These are phyloP conservation scores for Trichoderma erinaceum DNA, from an alignment of 495 filamentous ascomycete species.

Conservation along the genomic window DNA sequence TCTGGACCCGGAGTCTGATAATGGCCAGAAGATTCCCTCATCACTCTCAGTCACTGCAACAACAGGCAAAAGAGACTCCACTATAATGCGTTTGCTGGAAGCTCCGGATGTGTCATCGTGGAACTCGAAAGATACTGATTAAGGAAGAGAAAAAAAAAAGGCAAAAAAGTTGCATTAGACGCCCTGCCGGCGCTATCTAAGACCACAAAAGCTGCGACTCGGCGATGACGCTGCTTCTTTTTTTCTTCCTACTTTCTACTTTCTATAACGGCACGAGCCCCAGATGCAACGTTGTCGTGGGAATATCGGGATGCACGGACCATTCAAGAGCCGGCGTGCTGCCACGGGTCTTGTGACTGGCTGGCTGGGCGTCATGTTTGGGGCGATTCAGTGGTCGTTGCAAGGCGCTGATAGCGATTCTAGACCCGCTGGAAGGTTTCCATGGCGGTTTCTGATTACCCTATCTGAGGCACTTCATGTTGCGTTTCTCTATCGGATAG, in stretches of 20 bases:
- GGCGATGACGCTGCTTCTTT: neutral
- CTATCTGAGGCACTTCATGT: neutral
- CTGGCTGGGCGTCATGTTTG: neutral
- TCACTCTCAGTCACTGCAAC: neutral
- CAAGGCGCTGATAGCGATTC: neutral
- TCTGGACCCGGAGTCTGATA: neutral
- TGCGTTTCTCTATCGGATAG: neutral
- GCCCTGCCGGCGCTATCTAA: neutral
- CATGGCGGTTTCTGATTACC: neutral
- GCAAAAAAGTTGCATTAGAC: neutral
- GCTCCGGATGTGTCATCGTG: constrained; percentile 5
- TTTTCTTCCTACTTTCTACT: neutral
- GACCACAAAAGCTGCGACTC: too few relatives aligned
- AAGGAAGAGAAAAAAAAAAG: neutral
- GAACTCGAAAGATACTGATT: neutral
- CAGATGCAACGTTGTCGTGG: constrained; percentile 9
- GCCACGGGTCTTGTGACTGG: constrained; percentile 8
- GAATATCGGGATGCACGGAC: neutral
- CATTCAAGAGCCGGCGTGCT: constrained; percentile 6
- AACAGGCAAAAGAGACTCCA: constrained; percentile 4
- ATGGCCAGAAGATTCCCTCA: neutral
- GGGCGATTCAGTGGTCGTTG: neutral
- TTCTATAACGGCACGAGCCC: neutral
- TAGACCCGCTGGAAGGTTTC: neutral
- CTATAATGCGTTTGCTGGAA: neutral